Conservation (phyloP, 768 basidiomycete genomes). For the Kwoniella sp. region DNA sequence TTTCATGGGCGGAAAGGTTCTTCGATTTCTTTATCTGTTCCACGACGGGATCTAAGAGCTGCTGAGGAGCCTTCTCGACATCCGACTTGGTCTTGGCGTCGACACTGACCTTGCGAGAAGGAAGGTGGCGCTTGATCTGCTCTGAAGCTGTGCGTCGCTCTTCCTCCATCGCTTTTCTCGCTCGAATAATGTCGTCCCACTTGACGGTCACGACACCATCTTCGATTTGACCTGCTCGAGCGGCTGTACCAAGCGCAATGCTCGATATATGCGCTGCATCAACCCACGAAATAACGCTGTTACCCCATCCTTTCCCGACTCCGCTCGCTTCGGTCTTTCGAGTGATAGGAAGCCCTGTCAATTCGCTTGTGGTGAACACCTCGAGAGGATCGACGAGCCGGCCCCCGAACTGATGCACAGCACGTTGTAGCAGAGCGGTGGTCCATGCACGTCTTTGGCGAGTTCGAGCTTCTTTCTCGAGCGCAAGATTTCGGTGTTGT, state of each 20-base stretch:
- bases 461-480: constrained; percentile 33
- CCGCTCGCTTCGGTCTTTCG: constrained; percentile 21
- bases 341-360: constrained; percentile 7
- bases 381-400: constrained; percentile 24
- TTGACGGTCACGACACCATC: constrained; percentile 8
- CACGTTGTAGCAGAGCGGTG: constrained; percentile 36
- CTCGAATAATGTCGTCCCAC: constrained; percentile 32
- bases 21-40: constrained; percentile 74
- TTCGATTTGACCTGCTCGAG: constrained; percentile 3
- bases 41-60: constrained; percentile 65
- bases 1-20: constrained; percentile 78
- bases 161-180: constrained; percentile 17
- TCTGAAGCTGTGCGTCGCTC: constrained; percentile 27
- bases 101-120: not conserved
- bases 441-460: constrained; percentile 31
- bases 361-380: constrained; percentile 8
- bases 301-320: constrained; percentile 22
- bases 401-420: constrained; percentile 31
- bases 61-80: constrained; percentile 26
- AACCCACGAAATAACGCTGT: constrained; percentile 19
- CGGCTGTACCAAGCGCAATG: constrained; percentile 22
- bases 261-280: constrained; percentile 25
- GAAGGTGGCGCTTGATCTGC: constrained; percentile 25
- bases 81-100: constrained; percentile 34
- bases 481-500: constrained; percentile 10